These are phyloP conservation scores for Oryza nivara DNA, from an alignment of 176 grass and related monocot genomes.

Conservation along the genomic window DNA sequence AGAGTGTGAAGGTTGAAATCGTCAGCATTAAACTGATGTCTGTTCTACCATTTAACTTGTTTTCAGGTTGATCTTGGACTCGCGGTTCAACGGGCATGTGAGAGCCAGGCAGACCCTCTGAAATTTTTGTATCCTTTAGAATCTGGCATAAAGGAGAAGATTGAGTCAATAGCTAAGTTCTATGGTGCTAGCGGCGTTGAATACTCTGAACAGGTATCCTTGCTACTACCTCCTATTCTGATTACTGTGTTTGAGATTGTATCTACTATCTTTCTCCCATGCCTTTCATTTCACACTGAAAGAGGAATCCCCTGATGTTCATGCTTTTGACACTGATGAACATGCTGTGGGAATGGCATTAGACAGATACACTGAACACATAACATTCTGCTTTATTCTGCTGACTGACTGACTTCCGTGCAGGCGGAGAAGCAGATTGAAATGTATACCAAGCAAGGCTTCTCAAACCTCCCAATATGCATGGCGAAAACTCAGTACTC, in stretches of 20 bases:
- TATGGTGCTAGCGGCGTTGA: slow-evolving; percentile 89
- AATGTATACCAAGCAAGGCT: slow-evolving; percentile 92
- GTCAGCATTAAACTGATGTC: not conserved
- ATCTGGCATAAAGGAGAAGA: slow-evolving; percentile 90
- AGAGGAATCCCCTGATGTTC: not conserved
- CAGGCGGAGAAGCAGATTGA: slow-evolving; percentile 94
- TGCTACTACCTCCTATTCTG: not conserved
- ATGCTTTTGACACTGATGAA: not conserved
- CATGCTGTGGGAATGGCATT: not conserved
- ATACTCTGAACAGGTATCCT: slow-evolving; percentile 84
- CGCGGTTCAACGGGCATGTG: slow-evolving; percentile 88
- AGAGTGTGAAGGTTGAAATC: not conserved
- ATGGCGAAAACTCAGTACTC: slow-evolving; percentile 99
- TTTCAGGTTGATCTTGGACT: slow-evolving; percentile 90
- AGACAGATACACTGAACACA: not conserved
- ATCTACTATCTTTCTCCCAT: too few relatives aligned
- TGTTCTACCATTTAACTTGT: slow-evolving; percentile 27
- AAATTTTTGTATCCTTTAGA: slow-evolving; percentile 92
- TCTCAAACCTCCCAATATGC: slow-evolving; percentile 93
- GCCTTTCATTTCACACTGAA: not conserved
- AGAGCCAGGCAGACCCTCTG: slow-evolving; percentile 69
- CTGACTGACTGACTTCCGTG: slow-evolving; percentile 31
- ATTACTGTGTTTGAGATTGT: not conserved
- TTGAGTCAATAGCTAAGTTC: slow-evolving; percentile 85
- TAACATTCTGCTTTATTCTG: not conserved